Evolutionary conservation across 306 rosid species (phyloP), one percentile per base, ranked within the genome.

Genomic region (Boehmeria nivea): DNA sequence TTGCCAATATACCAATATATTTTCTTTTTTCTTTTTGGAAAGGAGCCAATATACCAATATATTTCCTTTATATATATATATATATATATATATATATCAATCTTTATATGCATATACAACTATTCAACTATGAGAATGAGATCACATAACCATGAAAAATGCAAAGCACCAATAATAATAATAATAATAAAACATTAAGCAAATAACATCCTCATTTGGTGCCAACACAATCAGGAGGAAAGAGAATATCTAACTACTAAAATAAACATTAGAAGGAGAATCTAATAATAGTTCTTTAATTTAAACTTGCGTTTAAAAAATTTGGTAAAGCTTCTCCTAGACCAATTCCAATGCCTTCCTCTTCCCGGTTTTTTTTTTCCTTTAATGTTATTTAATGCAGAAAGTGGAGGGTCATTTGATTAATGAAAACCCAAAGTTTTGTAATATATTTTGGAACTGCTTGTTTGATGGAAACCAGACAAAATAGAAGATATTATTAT

Each of bases 401-500:
- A 19, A 58, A 51, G 50, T 50, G 65, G 51, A 23, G 52, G 64
- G 12, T 65, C 50, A 52, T 52, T 33, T 26, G 7, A 42, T 1
- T 13, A 51, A 17, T 15, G 43, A 52, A 28, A 52, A 59, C 54
- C 44, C 51, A 11, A 26, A 13, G 31, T 1, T 9, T 17, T 13
- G 15, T 28, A 19, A 19, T 50, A 21, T 23, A 38, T 15, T 22
- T 43, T 14, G 23, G 4, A n/a, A 7, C n/a, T n/a, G n/a, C n/a
- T 27, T 61, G 57, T 21, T 25, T 45, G 38, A 26, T 43, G 51
- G 31, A 39, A 66, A 28, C 47, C 64, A 60, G 63, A 58, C 56
- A 68, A 72, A 18, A 57, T 21, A 58, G 18, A 67, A 69, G 48
- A 42, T 42, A 12, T 53, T 24, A 27, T 60, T 43, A 63, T 64